Conservation (phyloP, 345 rosid genomes). For the Citrus hindsii region DNA sequence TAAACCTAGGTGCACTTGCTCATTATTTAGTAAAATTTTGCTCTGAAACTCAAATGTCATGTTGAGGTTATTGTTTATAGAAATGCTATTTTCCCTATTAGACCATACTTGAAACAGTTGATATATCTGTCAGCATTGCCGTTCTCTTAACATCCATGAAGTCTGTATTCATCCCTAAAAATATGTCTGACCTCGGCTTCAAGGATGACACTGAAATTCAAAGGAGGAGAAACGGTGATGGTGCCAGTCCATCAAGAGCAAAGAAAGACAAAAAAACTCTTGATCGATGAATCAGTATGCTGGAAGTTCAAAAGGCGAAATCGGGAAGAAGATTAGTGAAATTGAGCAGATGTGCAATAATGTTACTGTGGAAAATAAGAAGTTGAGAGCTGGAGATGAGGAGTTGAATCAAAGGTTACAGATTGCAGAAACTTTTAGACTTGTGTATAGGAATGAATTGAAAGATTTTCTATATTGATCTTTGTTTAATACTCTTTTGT, state of each 20-base stretch:
- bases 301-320: neutral
- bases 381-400: neutral
- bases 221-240: neutral
- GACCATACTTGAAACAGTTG: no score
- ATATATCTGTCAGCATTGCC: neutral
- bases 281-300: neutral
- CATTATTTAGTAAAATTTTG: neutral
- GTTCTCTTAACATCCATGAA: neutral
- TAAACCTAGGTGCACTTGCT: neutral
- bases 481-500: no score
- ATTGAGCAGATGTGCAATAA: neutral
- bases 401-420: neutral
- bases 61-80: neutral
- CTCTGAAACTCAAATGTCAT: neutral
- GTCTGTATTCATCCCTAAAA: neutral
- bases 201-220: neutral
- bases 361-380: neutral
- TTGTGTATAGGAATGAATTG: neutral
- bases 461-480: no score
- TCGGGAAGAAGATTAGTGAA: neutral
- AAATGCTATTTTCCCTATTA: no score
- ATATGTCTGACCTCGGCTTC: neutral
- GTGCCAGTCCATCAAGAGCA: neutral
- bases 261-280: neutral
- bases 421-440: neutral